Evolutionary conservation across 1,284 basidiomycete species (phyloP).

Genomic region (Boletellus deceptivus): DNA sequence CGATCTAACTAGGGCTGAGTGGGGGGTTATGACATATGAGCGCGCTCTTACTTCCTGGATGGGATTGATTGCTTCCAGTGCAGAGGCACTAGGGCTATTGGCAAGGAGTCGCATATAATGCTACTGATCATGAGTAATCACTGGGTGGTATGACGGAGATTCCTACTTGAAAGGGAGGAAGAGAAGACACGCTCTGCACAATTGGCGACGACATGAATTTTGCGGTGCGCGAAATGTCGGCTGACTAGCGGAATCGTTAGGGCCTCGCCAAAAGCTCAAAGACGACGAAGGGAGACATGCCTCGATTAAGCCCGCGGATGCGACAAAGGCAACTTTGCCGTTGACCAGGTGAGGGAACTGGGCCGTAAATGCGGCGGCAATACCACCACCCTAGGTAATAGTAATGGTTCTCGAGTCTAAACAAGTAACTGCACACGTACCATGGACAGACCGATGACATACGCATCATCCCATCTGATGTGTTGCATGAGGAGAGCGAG

Average conservation of each 20-base stretch:
- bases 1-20: constrained; percentile 40
- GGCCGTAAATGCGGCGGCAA: constrained; percentile 65
- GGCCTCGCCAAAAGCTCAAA: neutral
- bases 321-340: constrained; percentile 60
- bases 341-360: constrained; percentile 69
- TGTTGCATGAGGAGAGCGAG: constrained; percentile 80
- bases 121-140: constrained; percentile 22
- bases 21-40: neutral
- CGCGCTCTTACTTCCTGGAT: constrained; percentile 37
- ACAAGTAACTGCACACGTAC: constrained; percentile 5
- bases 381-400: constrained; percentile 60
- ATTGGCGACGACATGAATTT: constrained; percentile 73
- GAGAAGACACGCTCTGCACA: constrained; percentile 61
- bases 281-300: constrained; percentile 30
- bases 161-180: constrained; percentile 55
- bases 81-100: constrained; percentile 18
- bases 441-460: constrained; percentile 70
- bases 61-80: constrained; percentile 27
- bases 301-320: constrained; percentile 66
- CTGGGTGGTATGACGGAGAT: neutral
- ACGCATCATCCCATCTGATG: constrained; percentile 63
- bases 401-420: constrained; percentile 1
- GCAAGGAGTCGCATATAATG: constrained; percentile 33
- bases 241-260: constrained; percentile 39
- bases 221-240: constrained; percentile 64